A percentile compares a stretch with the other conserved stretches of the same genome.
Conservation (phyloP, 2,329 filamentous ascomycete species). For the Byssothecium circinans region DNA sequence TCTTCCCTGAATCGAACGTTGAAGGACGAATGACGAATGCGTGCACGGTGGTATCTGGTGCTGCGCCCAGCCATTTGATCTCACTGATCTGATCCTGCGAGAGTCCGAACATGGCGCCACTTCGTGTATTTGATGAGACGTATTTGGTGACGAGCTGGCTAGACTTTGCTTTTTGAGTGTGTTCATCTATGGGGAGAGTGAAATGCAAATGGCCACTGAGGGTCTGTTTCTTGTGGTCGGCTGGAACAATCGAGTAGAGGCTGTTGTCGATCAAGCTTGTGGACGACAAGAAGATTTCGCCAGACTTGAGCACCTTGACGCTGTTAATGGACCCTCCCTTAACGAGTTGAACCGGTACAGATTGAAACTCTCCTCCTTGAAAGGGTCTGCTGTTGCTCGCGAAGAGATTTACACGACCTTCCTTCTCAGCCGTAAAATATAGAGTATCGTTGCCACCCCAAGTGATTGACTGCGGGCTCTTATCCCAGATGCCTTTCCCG, state of each 20-base stretch:
- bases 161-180: constrained; percentile 29
- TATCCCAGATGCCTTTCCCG: constrained; percentile 63
- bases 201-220: constrained; percentile 8
- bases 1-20: constrained; percentile 68
- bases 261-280: constrained; percentile 73
- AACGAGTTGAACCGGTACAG: constrained; percentile 31
- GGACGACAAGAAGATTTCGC: constrained; percentile 65
- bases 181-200: constrained; percentile 23
- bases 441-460: constrained; percentile 61
- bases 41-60: constrained; percentile 63
- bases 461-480: constrained; percentile 53
- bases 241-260: constrained; percentile 62
- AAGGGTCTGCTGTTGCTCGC: constrained; percentile 14
- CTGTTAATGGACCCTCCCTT: constrained; percentile 44
- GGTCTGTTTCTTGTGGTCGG: constrained; percentile 10
- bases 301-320: constrained; percentile 55
- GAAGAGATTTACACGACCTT: constrained; percentile 66
- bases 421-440: constrained; percentile 73
- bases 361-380: constrained; percentile 5
- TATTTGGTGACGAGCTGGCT: constrained; percentile 24
- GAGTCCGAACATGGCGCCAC: constrained; percentile 68
- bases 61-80: constrained; percentile 69
- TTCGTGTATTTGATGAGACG: constrained; percentile 66
- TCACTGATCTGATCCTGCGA: constrained; percentile 65
- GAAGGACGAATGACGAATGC: constrained; percentile 67